phyloP scores from a whole-genome alignment of 2,329 filamentous ascomycete species.

The Bipolaris sorokiniana region DNA sequence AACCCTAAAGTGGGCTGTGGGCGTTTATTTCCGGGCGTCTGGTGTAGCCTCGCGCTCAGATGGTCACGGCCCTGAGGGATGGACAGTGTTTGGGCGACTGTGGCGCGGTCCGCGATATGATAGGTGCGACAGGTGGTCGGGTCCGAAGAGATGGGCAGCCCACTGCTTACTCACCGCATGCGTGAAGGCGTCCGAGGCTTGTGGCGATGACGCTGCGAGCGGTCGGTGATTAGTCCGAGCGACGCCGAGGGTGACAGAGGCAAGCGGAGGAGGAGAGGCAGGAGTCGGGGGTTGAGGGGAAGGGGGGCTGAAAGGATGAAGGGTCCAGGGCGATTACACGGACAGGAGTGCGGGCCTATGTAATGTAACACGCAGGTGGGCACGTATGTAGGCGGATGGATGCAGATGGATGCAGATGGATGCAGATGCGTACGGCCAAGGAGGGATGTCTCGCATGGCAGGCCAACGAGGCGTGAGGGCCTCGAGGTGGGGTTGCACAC shows the following conservation, averaged over 20 bases:
- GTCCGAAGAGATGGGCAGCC: not conserved
- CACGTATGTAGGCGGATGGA: no score
- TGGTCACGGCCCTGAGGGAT: constrained; percentile 4
- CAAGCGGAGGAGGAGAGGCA: no score
- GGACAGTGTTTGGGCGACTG: constrained; percentile 13
- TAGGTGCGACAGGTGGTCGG: not conserved
- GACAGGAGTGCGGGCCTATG: not conserved
- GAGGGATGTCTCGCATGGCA: constrained; percentile 43
- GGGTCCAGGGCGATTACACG: constrained; percentile 26
- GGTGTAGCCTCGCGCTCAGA: constrained; percentile 17
- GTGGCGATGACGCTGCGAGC: constrained; percentile 3
- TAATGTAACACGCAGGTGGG: constrained; percentile 22
- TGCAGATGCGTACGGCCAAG: constrained; percentile 28
- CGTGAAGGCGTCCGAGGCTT: not conserved
- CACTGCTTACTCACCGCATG: constrained; percentile 6
- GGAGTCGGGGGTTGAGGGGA: constrained; percentile 4
- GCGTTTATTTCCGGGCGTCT: not conserved
- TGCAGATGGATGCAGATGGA: no score
- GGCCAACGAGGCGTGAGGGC: constrained; percentile 27
- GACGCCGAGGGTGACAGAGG: constrained; percentile 21
- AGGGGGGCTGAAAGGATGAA: constrained; percentile 12
- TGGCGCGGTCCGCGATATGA: constrained; percentile 1
- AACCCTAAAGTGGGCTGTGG: constrained; percentile 23
- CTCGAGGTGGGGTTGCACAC: constrained; percentile 33
- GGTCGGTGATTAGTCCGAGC: constrained; percentile 15